These are phyloP conservation scores for Fusarium mangiferae DNA, from an alignment of 2,329 filamentous ascomycete genomes.

Conservation along the genomic window DNA sequence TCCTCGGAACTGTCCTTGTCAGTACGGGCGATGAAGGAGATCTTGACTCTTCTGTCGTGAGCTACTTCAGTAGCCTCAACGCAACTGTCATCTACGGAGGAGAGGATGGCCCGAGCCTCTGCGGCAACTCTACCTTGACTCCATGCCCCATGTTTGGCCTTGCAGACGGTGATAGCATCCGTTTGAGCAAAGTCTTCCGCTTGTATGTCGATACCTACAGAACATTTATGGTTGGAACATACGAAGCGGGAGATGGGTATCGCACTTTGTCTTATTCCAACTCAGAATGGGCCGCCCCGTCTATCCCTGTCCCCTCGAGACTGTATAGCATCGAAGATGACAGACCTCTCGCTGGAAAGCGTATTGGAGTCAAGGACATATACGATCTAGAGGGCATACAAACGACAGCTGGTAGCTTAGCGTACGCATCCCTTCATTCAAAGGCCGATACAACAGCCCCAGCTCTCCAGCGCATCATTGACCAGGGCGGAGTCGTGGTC, in stretches of 20 bases:
- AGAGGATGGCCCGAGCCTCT: not conserved
- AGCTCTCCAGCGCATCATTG: not conserved
- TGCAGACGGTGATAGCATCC: not conserved
- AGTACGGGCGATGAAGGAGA: not conserved
- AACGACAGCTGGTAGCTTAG: not conserved
- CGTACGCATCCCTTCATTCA: rapidly evolving
- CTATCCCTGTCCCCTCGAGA: not conserved
- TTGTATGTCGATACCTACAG: not conserved
- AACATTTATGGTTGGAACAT: not conserved
- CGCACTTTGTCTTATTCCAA: not conserved
- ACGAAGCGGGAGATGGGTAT: not conserved
- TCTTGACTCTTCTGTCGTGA: not conserved
- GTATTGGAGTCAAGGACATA: not conserved
- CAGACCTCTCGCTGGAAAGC: not conserved
- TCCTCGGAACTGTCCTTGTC: not conserved
- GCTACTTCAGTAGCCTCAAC: not conserved
- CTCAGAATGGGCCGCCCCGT: not conserved
- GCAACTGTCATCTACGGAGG: not conserved
- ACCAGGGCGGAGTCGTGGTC: not conserved
- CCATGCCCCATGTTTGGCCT: not conserved
- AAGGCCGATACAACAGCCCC: not conserved
- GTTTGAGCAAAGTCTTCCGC: not conserved
- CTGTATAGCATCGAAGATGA: not conserved
- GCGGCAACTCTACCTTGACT: not conserved
- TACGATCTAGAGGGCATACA: not conserved